Percentiles rank a stretch among this genome's conserved stretches.
Evolutionary conservation across 495 filamentous ascomycete species (phyloP).

Genomic region (Podospora pseudoanserina): DNA sequence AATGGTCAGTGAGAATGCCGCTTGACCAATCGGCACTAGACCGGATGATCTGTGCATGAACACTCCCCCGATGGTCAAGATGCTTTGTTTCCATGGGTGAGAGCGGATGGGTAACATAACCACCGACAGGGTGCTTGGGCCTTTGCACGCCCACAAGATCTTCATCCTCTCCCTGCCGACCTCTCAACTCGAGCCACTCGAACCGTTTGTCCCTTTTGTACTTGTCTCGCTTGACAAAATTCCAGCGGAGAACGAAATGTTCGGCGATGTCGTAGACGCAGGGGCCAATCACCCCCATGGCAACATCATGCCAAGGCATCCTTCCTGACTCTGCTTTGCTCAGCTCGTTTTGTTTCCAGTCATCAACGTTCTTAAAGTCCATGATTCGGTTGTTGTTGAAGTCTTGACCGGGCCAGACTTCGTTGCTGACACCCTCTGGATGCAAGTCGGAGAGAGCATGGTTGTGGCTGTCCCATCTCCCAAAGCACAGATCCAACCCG

Average conservation of each 20-base stretch:
- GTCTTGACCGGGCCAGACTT: constrained; percentile 93
- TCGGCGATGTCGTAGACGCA: constrained; percentile 93
- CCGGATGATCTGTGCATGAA: constrained; percentile 78
- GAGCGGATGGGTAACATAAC: constrained; percentile 79
- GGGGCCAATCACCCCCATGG: constrained; percentile 83
- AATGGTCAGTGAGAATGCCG: constrained; percentile 82
- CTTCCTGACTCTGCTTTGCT: constrained; percentile 87
- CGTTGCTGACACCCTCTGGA: constrained; percentile 72
- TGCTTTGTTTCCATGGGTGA: constrained; percentile 53
- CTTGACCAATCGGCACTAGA: constrained; percentile 95
- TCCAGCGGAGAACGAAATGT: constrained; percentile 94
- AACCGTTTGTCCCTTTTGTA: constrained; percentile 81
- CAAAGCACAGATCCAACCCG: constrained; percentile 93
- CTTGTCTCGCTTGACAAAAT: constrained; percentile 95
- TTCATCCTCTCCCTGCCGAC: constrained; percentile 75
- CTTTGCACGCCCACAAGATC: constrained; percentile 83
- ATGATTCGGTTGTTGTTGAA: constrained; percentile 95
- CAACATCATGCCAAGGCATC: constrained; percentile 98
- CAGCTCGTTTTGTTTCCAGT: constrained; percentile 93
- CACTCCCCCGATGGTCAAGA: constrained; percentile 56
- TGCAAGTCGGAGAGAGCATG: constrained; percentile 86
- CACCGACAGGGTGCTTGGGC: constrained; percentile 79
- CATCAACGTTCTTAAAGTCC: constrained; percentile 86
- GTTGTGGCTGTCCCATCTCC: constrained; percentile 83
- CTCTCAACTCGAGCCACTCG: constrained; percentile 79